phyloP scores from a whole-genome alignment of 139 green algal genomes.

The Haematococcus sp. region DNA sequence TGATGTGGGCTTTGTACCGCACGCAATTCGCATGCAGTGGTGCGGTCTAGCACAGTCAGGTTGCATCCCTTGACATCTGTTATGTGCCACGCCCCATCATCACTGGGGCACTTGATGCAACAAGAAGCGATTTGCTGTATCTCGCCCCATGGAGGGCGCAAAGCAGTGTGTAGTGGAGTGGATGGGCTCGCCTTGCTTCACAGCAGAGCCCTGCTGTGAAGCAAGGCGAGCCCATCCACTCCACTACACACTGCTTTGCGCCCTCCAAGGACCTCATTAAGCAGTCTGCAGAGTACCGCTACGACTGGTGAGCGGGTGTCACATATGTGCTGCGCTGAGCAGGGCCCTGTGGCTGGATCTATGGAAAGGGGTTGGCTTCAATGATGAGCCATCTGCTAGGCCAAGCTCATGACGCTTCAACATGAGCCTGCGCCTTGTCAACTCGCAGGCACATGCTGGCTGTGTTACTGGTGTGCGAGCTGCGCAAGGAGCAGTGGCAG shows the following conservation, averaged over 20 bases:
- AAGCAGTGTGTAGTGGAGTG: background rate
- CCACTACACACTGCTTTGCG: conserved; percentile 5
- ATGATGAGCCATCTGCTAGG: background rate
- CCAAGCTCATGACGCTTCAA: background rate
- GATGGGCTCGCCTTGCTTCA: background rate
- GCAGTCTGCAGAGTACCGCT: background rate
- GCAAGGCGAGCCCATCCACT: background rate
- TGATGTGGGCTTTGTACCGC: too few species aligned
- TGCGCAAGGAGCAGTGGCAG: conserved; percentile 7
- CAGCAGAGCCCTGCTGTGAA: conserved; percentile 6
- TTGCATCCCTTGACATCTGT: background rate
- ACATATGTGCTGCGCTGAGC: too few species aligned
- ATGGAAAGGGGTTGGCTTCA: too few species aligned
- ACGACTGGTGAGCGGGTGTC: conserved; percentile 12
- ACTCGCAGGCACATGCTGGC: conserved; percentile 19
- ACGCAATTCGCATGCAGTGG: background rate
- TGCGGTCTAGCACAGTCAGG: conserved; percentile 1
- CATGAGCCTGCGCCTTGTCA: background rate
- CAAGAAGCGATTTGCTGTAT: background rate
- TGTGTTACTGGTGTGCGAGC: conserved; percentile 9
- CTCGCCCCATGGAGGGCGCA: background rate
- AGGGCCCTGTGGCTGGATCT: too few species aligned
- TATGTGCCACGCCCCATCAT: background rate
- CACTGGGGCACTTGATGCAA: background rate
- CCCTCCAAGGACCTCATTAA: background rate